phyloP scores from a whole-genome alignment of 768 basidiomycete species.

The Leccinum incarnatum region DNA sequence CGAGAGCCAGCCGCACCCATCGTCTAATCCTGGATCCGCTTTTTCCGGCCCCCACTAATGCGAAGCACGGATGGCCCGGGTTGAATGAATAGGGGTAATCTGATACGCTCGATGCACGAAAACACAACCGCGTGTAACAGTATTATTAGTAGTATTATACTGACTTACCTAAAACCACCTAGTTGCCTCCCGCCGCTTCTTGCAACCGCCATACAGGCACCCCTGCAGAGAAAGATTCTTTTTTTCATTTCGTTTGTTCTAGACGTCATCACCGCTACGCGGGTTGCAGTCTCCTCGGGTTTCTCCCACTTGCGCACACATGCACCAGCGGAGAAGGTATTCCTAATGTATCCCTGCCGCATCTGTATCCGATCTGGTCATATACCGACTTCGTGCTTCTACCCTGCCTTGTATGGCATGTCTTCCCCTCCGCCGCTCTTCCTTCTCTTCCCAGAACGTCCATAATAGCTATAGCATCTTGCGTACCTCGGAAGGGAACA shows the following conservation, averaged over 20 bases:
- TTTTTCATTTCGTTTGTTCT: conserved; percentile 21
- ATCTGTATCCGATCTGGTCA: conserved; percentile 22
- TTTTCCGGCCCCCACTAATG: conserved; percentile 31
- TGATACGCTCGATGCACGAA: conserved; percentile 20
- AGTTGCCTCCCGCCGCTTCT: conserved; percentile 30
- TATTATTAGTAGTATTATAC: conserved; percentile 36
- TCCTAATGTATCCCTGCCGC: conserved; percentile 22
- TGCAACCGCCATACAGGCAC: conserved; percentile 22
- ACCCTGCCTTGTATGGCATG: conserved; percentile 13
- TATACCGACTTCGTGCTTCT: conserved; percentile 17
- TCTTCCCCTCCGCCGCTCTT: conserved; percentile 6
- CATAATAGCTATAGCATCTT: conserved; percentile 5
- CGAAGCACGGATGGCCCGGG: conserved; percentile 1
- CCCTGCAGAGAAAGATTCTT: conserved; percentile 19
- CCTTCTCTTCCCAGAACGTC: conserved; percentile 8
- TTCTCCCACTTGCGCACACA: conserved; percentile 17
- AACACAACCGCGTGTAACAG: conserved; percentile 29
- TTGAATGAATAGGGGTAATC: conserved; percentile 17
- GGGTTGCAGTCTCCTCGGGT: conserved; percentile 22
- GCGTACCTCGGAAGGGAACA: conserved; percentile 6
- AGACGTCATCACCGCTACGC: conserved; percentile 20
- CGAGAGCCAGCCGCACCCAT: conserved; percentile 27
- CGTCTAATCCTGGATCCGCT: conserved; percentile 28
- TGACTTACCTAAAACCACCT: conserved; percentile 31
- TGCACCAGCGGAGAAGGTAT: conserved; percentile 20